These are phyloP conservation scores for Rhodotorula graminis DNA, from an alignment of 768 basidiomycete genomes.

Conservation along the genomic window DNA sequence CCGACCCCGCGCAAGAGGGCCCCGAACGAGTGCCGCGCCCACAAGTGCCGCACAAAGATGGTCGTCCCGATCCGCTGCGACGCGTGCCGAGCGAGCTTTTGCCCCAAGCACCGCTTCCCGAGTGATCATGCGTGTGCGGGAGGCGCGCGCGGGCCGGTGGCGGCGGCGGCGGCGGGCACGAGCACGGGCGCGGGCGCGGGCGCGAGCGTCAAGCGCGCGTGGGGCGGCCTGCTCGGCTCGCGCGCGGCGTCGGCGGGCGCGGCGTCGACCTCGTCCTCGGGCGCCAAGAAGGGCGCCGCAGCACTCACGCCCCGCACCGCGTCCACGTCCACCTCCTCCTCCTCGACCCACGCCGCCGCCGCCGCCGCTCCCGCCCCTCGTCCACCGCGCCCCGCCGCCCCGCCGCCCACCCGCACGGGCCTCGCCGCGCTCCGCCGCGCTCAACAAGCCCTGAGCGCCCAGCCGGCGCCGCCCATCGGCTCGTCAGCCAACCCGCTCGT, in stretches of 20 bases:
- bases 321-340: not conserved
- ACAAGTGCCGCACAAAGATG: constrained; percentile 34
- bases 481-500: constrained; percentile 10
- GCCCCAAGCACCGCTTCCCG: constrained; percentile 28
- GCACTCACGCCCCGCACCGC: too few species aligned
- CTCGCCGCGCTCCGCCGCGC: constrained; percentile 30
- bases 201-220: not conserved
- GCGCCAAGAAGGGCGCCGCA: too few species aligned
- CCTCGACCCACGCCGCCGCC: not conserved
- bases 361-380: not conserved
- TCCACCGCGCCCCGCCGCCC: not conserved
- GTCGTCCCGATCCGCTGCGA: constrained; percentile 31
- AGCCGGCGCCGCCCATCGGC: not conserved
- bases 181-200: not conserved
- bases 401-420: constrained; percentile 2
- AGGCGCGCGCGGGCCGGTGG: too few species aligned
- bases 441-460: constrained; percentile 5
- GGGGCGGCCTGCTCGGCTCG: not conserved
- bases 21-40: constrained; percentile 22
- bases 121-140: constrained; percentile 31
- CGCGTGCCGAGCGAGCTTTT: constrained; percentile 14
- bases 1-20: not conserved
- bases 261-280: not conserved
- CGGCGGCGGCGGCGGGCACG: not conserved
- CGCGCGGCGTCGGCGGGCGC: too few species aligned